Evolutionary conservation across 169 alveolate species (phyloP), one percentile per base, ranked within the genome.

Genomic region (Sarcocystis neurona): DNA sequence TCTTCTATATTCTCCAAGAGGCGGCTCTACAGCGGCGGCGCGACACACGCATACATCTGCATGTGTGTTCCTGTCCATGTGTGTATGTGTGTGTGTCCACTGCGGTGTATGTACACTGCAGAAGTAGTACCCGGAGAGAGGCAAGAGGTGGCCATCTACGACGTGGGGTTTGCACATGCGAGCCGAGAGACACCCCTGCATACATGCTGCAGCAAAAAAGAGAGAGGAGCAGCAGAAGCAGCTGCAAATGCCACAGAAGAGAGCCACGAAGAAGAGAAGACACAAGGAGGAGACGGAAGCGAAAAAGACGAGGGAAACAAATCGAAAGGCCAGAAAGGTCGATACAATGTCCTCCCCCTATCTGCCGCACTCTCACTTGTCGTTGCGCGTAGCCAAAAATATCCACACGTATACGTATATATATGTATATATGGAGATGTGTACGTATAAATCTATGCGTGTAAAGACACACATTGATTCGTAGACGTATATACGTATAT

Each of bases 111-210:
- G n/a, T n/a, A n/a, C n/a, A n/a, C n/a, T n/a, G n/a, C n/a, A n/a
- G n/a, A n/a, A n/a, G n/a, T n/a, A n/a, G n/a, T n/a, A 72, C 82
- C 82, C 82, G 1, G 82, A 72, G 53, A 72, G 82, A 0, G 82
- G 82, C 18, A 72, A 39, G 37, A 72, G 3, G 53, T 72, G 82
- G 20, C 82, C 82, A 47, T 72, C 82, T 48, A 72, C 82, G 34
- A 72, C 56, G 56, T 72, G 82, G 8, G 82, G 82, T 18, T 53
- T n/a, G 53, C 82, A 72, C 82, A 72, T 72, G 43, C 82, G 82
- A 1, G 82, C 82, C 48, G 82, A 72, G 58, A 72, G 20, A 43
- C 82, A 72, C 27, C 82, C 82, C 41, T 72, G 56, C 82, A 72
- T 72, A n/a, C 58, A 39, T 30, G 82, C 82, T 72, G 82, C 79